Evolutionary conservation across 1,284 basidiomycete genomes (phyloP).

Genomic region (Fomitopsis pinicola): DNA sequence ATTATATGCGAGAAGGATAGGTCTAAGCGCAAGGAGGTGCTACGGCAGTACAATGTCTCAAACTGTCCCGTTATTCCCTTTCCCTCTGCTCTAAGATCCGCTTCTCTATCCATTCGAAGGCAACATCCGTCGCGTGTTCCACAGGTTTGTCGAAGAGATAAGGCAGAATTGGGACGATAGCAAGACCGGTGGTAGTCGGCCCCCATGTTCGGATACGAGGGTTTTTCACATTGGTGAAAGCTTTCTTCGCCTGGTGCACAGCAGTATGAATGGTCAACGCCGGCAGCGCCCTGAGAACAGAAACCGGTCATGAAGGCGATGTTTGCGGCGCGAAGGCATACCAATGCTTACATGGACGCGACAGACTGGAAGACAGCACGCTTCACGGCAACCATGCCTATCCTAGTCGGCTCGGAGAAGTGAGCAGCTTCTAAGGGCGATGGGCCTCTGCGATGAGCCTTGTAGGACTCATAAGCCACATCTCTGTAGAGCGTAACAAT

Average conservation of each 20-base stretch:
- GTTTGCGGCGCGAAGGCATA: constrained; percentile 2
- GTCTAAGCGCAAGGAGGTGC: not conserved
- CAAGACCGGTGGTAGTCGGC: constrained; percentile 76
- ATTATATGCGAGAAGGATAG: not conserved
- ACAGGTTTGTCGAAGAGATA: constrained; percentile 84
- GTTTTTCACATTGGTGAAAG: constrained; percentile 64
- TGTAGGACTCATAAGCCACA: constrained; percentile 90
- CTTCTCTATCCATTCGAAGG: constrained; percentile 64
- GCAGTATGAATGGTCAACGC: constrained; percentile 85
- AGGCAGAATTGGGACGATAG: constrained; percentile 76
- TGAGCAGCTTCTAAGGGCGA: constrained; percentile 68
- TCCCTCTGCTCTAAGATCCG: constrained; percentile 13
- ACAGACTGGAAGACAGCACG: constrained; percentile 85
- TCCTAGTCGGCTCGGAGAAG: constrained; percentile 73
- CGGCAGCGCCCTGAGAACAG: constrained; percentile 58
- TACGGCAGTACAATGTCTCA: not conserved
- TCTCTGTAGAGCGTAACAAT: constrained; percentile 51
- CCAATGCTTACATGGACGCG: constrained; percentile 70
- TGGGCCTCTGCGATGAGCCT: constrained; percentile 73
- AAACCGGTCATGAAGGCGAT: not conserved
- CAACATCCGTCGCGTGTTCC: constrained; percentile 59
- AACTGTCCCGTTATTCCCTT: not conserved
- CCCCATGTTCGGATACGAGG: constrained; percentile 72
- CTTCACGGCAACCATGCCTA: constrained; percentile 70
- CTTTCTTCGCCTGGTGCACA: constrained; percentile 75